Evolutionary conservation across 2,329 filamentous ascomycete species (phyloP).

Genomic region (Fonsecaea multimorphosa): DNA sequence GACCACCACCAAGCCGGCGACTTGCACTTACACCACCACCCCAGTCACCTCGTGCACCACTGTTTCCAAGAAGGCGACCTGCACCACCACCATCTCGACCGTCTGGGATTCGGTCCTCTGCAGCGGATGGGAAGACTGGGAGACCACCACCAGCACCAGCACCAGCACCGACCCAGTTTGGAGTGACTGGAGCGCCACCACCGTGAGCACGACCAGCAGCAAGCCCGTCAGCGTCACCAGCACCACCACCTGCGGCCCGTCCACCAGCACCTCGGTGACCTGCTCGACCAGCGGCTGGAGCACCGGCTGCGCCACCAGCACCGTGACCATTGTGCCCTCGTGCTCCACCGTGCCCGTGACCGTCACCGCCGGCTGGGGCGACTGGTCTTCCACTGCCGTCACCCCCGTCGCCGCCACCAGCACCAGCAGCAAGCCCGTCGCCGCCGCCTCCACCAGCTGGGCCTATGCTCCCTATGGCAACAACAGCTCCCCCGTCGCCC

Average conservation of each 20-base stretch:
- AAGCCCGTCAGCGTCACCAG: not conserved
- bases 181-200: conserved; percentile 8
- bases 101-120: not conserved
- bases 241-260: not conserved
- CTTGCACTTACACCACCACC: not conserved
- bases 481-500: conserved; percentile 10
- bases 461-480: conserved; percentile 7
- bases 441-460: conserved; percentile 13
- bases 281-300: not conserved
- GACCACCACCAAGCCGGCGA: not conserved
- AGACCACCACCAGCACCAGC: not conserved
- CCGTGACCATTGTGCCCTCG: not conserved
- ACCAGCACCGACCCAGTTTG: conserved; percentile 6
- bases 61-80: not conserved
- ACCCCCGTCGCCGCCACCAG: not conserved
- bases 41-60: not conserved
- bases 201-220: conserved; percentile 2
- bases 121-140: conserved; percentile 10
- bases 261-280: not conserved
- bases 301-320: conserved; percentile 2
- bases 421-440: conserved; percentile 11
- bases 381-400: conserved; percentile 7
- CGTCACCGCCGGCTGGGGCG: conserved; percentile 12
- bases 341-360: too few relatives aligned
- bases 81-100: conserved; percentile 1